Evolutionary conservation across 441 rosid genomes (phyloP), one percentile per base, ranked within the genome.

Genomic region (Theobroma grandiflorum): DNA sequence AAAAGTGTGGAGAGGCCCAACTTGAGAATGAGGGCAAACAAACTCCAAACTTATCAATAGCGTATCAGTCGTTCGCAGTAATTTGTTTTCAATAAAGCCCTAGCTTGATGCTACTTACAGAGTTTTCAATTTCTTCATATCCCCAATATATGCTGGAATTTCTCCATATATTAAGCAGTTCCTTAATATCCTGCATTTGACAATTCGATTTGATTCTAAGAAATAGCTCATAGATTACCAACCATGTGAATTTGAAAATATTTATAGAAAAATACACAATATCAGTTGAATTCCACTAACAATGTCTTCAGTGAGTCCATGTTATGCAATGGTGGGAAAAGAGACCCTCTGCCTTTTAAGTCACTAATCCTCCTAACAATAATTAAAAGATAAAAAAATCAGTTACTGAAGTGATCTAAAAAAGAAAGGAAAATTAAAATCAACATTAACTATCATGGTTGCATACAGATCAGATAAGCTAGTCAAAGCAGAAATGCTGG

Each of bases 331-430:
- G 66, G 82, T 3, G 97, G 99, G 82, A 96, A 94, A 62, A 88
- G 52, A 79, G 91, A 89, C 2, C 66, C 75, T 81, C 67, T 77
- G 72, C 95, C 97, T 88, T 85, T 88, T 75, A 96, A 83, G 79
- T 96, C 97, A 72, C 93, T 90, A 66, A 96, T 91, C 89, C 99
- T 92, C 88, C 99, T 96, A 80, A 55, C 75, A 77, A 72, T 74
- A 65, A 68, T 59, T 79, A 37, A 64, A 59, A 61, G 78, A 70
- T 20, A 79, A 80, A 42, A 35, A 9, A 66, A 16, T 66, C 26
- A 20, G 26, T 74, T 37, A 66, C 15, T 35, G 37, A 77, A 38
- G 52, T 20, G 35, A 20, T 12, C 47, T 40, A 47, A 8, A 52
- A 61, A 45, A 14, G 16, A 10, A 3, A 37, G 49, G 43, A 26